These are phyloP conservation scores for Pyrenochaeta sp. DNA, from an alignment of 2,329 filamentous ascomycete genomes.

Conservation along the genomic window DNA sequence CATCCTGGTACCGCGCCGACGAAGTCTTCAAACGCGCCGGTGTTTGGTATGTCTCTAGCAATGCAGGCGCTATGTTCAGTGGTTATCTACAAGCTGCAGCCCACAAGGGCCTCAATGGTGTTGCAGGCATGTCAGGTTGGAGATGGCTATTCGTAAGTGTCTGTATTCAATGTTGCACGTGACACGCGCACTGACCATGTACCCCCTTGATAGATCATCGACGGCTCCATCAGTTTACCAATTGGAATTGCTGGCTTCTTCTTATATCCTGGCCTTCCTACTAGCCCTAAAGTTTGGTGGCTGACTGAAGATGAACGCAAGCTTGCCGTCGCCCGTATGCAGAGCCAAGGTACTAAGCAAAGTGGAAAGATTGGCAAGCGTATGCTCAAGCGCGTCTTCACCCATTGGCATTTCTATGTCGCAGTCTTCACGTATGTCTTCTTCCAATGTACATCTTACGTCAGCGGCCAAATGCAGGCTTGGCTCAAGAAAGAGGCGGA, in stretches of 20 bases:
- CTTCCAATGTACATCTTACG: constrained; percentile 48
- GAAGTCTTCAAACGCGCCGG: constrained; percentile 62
- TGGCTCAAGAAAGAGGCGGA: constrained; percentile 58
- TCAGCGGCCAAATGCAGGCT: constrained; percentile 57
- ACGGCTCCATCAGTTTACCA: constrained; percentile 63
- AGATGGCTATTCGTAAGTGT: constrained; percentile 54
- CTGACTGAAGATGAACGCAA: constrained; percentile 44
- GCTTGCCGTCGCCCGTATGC: constrained; percentile 31
- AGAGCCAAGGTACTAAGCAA: constrained; percentile 32
- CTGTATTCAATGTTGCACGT: too few relatives aligned
- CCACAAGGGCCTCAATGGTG: constrained; percentile 59
- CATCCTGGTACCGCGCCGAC: constrained; percentile 50
- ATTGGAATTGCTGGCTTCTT: constrained; percentile 62
- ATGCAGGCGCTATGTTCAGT: constrained; percentile 61
- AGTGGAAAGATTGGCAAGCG: constrained; percentile 52
- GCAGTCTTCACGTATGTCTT: constrained; percentile 57
- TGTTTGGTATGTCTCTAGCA: constrained; percentile 60
- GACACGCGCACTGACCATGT: too few relatives aligned
- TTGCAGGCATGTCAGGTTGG: constrained; percentile 52
- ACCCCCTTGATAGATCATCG: constrained; percentile 52
- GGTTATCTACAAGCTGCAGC: constrained; percentile 63
- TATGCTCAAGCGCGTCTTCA: constrained; percentile 55
- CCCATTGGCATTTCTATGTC: constrained; percentile 59
- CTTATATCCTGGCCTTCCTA: constrained; percentile 59
- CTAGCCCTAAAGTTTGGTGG: constrained; percentile 59